Evolutionary conservation across 164 flowering plant genomes (phyloP).

Genomic region (Magnolia sinica): DNA sequence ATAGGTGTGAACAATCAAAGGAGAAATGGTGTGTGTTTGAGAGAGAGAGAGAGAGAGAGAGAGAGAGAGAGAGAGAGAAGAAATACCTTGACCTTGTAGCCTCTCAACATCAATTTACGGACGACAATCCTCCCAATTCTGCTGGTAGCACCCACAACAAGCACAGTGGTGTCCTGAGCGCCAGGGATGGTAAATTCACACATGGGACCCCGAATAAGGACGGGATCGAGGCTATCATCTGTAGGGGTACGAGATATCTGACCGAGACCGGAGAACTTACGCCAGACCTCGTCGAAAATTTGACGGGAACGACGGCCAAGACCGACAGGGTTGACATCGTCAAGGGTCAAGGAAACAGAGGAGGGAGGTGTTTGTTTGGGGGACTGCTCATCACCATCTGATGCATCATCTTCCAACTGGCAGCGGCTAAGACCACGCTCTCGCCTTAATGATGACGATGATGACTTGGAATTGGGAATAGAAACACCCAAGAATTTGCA

Average conservation of each 20-base stretch:
- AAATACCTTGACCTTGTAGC: constrained; percentile 84
- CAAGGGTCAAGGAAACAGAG: constrained; percentile 24
- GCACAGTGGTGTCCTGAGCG: constrained; percentile 84
- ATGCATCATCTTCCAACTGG: not conserved
- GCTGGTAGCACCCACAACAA: constrained; percentile 93
- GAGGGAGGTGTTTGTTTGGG: not conserved
- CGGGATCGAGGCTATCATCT: constrained; percentile 47
- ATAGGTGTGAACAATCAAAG: too few relatives aligned
- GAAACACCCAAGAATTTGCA: constrained; percentile 16
- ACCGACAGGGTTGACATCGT: constrained; percentile 82
- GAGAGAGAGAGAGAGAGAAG: too few relatives aligned
- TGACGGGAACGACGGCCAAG: constrained; percentile 84
- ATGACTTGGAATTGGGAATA: constrained; percentile 12
- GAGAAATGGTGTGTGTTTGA: too few relatives aligned
- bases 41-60: too few relatives aligned
- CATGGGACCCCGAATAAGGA: constrained; percentile 77
- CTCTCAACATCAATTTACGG: constrained; percentile 90
- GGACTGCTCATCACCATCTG: constrained; percentile 1
- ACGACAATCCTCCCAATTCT: constrained; percentile 81
- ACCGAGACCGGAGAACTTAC: constrained; percentile 83
- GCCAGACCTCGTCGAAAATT: constrained; percentile 90
- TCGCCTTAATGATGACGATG: not conserved
- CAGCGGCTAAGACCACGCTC: not conserved
- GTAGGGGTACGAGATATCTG: constrained; percentile 80
- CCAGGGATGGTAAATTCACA: constrained; percentile 93